Evolutionary conservation across 768 basidiomycete genomes (phyloP).

Genomic region (Pholiota conissans): DNA sequence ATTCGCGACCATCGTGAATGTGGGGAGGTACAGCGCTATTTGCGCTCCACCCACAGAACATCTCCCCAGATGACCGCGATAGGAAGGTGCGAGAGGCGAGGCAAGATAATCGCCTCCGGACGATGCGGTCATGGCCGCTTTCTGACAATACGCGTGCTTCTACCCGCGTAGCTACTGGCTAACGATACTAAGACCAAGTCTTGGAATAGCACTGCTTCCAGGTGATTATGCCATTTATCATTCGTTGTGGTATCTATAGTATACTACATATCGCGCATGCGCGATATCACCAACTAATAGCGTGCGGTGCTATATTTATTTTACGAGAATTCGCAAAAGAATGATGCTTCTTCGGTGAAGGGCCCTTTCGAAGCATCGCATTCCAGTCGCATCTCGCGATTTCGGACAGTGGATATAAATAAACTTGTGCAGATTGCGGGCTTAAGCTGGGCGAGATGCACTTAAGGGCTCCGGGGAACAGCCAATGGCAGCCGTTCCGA

Average conservation of each 20-base stretch:
- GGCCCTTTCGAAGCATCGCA: too few relatives aligned
- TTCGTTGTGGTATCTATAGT: too few relatives aligned
- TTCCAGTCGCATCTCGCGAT: neutral
- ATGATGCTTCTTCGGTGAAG: too few relatives aligned
- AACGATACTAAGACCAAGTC: neutral
- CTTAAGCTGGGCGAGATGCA: neutral
- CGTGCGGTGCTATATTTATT: neutral
- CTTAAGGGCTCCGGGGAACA: too few relatives aligned
- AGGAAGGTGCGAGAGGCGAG: neutral
- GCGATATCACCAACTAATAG: neutral
- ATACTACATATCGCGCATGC: neutral
- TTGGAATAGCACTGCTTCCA: neutral
- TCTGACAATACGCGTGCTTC: neutral
- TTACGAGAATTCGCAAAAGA: too few relatives aligned
- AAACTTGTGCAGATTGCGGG: neutral
- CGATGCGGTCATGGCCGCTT: neutral
- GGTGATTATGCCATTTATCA: neutral
- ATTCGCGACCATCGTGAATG: neutral
- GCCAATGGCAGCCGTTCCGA: neutral
- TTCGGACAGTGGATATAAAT: neutral
- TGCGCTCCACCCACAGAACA: neutral
- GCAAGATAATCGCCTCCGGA: neutral
- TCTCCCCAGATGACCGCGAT: neutral
- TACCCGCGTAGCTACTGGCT: neutral
- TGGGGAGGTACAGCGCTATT: neutral